These are phyloP conservation scores for Begonia masoniana DNA, from an alignment of 306 rosid genomes.

Conservation along the genomic window DNA sequence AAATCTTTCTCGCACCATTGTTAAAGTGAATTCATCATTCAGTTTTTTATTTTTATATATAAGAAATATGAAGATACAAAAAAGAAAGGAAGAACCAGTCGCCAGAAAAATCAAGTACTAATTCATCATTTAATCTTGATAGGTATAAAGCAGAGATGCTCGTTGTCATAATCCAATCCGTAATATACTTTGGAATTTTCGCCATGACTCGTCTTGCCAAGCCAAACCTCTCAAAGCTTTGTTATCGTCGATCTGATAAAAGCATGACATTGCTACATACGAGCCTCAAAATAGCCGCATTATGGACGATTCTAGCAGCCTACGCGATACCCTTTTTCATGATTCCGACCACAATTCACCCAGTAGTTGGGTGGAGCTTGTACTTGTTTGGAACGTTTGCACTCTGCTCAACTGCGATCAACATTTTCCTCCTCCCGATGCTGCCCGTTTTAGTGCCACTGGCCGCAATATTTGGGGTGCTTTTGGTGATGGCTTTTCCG, in stretches of 20 bases:
- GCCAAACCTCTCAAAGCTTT: constrained; percentile 58
- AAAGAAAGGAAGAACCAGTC: too few relatives aligned
- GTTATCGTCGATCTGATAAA: constrained; percentile 61
- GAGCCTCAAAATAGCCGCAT: constrained; percentile 36
- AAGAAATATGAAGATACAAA: too few relatives aligned
- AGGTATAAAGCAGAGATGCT: constrained; percentile 71
- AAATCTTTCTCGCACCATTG: too few relatives aligned
- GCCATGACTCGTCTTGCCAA: constrained; percentile 56
- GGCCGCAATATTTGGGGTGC: constrained; percentile 42
- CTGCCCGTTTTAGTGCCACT: constrained; percentile 46
- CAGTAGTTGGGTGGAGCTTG: constrained; percentile 66
- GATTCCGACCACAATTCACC: constrained; percentile 75
- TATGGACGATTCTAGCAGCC: constrained; percentile 63
- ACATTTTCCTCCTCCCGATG: constrained; percentile 49
- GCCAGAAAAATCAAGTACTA: too few relatives aligned
- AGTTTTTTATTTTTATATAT: too few relatives aligned
- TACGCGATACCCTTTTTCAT: constrained; percentile 50
- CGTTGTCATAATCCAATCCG: constrained; percentile 34
- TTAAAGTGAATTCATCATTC: too few relatives aligned
- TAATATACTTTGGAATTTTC: constrained; percentile 42
- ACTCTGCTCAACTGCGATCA: constrained; percentile 38
- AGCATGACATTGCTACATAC: constrained; percentile 30
- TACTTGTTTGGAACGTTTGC: constrained; percentile 56
- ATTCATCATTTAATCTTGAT: constrained; percentile 2
- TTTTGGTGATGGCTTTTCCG: constrained; percentile 69